Conservation (phyloP, 768 basidiomycete genomes). For the Podaxis sp. region DNA sequence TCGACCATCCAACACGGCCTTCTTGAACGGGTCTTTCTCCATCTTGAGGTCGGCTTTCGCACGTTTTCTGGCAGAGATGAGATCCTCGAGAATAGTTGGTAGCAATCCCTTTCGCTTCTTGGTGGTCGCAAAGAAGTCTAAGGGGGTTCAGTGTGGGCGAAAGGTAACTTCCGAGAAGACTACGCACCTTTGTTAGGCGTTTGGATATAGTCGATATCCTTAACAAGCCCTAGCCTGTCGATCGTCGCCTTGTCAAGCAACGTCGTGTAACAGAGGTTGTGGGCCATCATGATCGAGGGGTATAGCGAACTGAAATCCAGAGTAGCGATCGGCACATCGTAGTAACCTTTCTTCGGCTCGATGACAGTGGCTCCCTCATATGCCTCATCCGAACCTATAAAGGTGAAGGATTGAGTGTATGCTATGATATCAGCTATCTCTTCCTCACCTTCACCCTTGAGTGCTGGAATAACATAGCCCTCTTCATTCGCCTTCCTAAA, state of each 20-base stretch:
- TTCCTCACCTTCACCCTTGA: conserved; percentile 76
- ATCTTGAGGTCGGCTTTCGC: conserved; percentile 96
- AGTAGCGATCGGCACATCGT: conserved; percentile 95
- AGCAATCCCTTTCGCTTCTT: conserved; percentile 82
- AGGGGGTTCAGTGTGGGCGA: not conserved
- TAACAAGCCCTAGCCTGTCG: conserved; percentile 72
- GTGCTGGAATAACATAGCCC: conserved; percentile 83
- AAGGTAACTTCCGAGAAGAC: not conserved
- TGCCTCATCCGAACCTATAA: conserved; percentile 83
- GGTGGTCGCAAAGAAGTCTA: conserved; percentile 83
- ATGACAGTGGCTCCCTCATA: conserved; percentile 99
- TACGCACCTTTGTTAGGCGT: conserved; percentile 91
- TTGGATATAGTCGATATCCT: conserved; percentile 87
- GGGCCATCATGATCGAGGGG: conserved; percentile 99
- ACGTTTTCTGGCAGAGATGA: conserved; percentile 89
- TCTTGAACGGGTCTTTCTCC: conserved; percentile 95
- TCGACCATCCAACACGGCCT: conserved; percentile 95
- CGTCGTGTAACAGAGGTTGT: conserved; percentile 98
- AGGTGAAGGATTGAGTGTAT: conserved; percentile 1
- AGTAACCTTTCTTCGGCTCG: conserved; percentile 94
- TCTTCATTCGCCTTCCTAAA: conserved; percentile 91
- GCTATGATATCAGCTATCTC: not conserved
- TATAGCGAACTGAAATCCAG: conserved; percentile 98
- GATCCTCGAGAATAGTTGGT: conserved; percentile 89
- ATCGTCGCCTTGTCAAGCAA: conserved; percentile 81